A percentile compares a stretch with the other conserved stretches of the same genome.
Conservation (phyloP, 2,329 filamentous ascomycete genomes). For the Curvularia sp. region DNA sequence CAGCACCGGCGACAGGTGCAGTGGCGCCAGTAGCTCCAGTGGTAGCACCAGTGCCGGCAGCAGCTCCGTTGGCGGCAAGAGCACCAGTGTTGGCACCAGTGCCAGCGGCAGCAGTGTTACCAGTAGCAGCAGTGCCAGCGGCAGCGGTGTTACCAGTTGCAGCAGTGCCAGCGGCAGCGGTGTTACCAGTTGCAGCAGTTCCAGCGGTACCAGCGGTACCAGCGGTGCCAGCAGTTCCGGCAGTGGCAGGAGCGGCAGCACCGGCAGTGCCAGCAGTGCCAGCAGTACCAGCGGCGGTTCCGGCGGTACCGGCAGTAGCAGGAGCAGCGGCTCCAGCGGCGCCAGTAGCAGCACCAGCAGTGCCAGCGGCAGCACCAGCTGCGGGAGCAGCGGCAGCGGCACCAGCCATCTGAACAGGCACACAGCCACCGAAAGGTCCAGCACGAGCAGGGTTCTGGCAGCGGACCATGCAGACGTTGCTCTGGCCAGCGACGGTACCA, state of each 20-base stretch:
- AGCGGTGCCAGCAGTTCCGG: conserved; percentile 12
- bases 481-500: conserved; percentile 65
- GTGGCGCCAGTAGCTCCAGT: conserved; percentile 4
- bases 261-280: conserved; percentile 8
- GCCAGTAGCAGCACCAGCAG: not conserved
- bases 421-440: conserved; percentile 68
- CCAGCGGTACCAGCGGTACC: conserved; percentile 16
- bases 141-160: conserved; percentile 9
- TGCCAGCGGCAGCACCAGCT: not conserved
- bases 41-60: conserved; percentile 4
- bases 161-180: conserved; percentile 11
- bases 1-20: conserved; percentile 13
- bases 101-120: conserved; percentile 5
- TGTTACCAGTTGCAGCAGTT: conserved; percentile 8
- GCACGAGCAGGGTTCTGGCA: conserved; percentile 67
- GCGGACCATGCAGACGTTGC: conserved; percentile 67
- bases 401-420: conserved; percentile 61
- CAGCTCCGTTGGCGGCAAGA: conserved; percentile 3
- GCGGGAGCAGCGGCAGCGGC: conserved; percentile 20
- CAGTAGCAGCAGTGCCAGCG: conserved; percentile 3
- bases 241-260: conserved; percentile 2
- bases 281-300: conserved; percentile 8
- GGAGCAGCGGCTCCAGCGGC: conserved; percentile 10
- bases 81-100: conserved; percentile 9
- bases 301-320: conserved; percentile 7